A percentile compares a stretch with the other conserved stretches of the same genome.
phyloP scores from a whole-genome alignment of 768 basidiomycete genomes.

The Tulasnella sp. region DNA sequence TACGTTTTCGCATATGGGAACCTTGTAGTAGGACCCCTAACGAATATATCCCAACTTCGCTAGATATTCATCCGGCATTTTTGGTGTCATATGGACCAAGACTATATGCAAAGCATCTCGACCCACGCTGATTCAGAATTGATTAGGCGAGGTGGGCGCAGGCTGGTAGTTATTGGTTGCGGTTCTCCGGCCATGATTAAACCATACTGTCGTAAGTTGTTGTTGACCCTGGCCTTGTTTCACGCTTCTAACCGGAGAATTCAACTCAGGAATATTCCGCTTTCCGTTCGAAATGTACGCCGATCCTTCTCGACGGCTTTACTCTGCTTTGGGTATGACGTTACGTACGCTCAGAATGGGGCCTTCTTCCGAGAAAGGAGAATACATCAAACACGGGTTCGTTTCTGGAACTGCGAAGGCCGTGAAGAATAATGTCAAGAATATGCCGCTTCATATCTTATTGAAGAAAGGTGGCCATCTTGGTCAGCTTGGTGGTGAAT shows the following conservation, averaged over 20 bases:
- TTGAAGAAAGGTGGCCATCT: conserved; percentile 70
- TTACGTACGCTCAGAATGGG: conserved; percentile 34
- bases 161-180: conserved; percentile 63
- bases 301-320: conserved; percentile 56
- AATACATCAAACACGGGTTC: conserved; percentile 52
- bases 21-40: background rate
- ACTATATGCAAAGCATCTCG: conserved; percentile 65
- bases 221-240: background rate
- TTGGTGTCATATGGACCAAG: conserved; percentile 72
- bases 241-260: background rate
- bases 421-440: conserved; percentile 51
- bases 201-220: conserved; percentile 48
- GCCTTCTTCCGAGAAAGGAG: conserved; percentile 33
- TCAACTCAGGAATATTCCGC: conserved; percentile 38
- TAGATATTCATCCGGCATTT: conserved; percentile 74
- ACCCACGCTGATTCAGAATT: conserved; percentile 35
- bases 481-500: conserved; percentile 80
- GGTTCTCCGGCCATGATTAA: conserved; percentile 65
- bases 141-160: conserved; percentile 38
- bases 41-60: background rate
- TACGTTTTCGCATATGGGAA: conserved; percentile 19
- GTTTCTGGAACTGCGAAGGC: conserved; percentile 64
- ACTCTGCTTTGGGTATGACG: conserved; percentile 67
- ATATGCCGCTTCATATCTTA: conserved; percentile 45
- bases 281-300: conserved; percentile 66